Conservation (phyloP, 192 early-diverging fungal species). For the Phycomyces blakesleeanus region DNA sequence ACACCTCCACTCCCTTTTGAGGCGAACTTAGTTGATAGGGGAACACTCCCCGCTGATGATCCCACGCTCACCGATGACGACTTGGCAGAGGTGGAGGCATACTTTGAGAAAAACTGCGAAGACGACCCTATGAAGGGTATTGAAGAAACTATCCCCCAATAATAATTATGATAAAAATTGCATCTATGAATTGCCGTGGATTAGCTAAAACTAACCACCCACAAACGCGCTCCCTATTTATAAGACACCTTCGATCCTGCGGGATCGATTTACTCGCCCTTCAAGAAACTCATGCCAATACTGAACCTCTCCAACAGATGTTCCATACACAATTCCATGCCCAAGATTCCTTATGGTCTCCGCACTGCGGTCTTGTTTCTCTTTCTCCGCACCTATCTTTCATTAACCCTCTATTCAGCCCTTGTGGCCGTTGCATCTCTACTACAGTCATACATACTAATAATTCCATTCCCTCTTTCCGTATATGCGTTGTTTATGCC, state of each 20-base stretch:
- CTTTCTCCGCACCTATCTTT: not conserved
- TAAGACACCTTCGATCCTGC: not conserved
- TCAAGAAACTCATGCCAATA: slow-evolving; percentile 3
- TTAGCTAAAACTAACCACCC: not conserved
- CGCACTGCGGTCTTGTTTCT: not conserved
- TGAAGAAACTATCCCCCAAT: too few species aligned
- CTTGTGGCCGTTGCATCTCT: not conserved
- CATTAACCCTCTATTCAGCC: not conserved
- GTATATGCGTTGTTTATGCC: not conserved
- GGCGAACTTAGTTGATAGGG: too few species aligned
- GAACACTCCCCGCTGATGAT: too few species aligned
- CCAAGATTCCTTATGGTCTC: slow-evolving; percentile 1
- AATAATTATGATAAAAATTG: not conserved
- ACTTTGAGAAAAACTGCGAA: too few species aligned
- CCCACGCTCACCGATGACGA: too few species aligned
- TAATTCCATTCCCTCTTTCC: not conserved
- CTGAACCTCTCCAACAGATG: not conserved
- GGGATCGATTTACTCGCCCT: not conserved
- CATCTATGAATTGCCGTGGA: not conserved
- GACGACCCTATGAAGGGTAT: too few species aligned
- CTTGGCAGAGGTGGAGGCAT: too few species aligned
- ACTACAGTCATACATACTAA: not conserved
- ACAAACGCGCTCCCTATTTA: not conserved
- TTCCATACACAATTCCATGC: not conserved
- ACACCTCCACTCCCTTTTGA: too few species aligned